Percentiles rank a stretch among this genome's conserved stretches.
These are phyloP conservation scores for Gaertneriomyces sp. DNA, from an alignment of 192 early-diverging fungal genomes.

Conservation along the genomic window DNA sequence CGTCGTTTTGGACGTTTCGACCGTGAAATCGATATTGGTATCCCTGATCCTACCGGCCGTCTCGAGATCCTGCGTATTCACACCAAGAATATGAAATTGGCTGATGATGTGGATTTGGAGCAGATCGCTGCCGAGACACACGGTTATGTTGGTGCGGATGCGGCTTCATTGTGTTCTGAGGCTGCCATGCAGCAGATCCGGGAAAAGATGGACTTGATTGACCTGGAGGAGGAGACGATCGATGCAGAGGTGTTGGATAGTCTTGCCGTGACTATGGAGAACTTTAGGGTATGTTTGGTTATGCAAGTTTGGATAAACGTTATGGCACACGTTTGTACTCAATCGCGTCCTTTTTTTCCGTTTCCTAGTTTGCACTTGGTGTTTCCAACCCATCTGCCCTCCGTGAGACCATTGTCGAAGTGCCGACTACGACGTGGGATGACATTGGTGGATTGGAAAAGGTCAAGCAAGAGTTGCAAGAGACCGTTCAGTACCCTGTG, in stretches of 20 bases:
- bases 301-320: too few relatives aligned
- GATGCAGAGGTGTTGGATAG: conserved; percentile 95
- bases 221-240: conserved; percentile 96
- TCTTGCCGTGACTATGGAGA: conserved; percentile 95
- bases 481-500: conserved; percentile 98
- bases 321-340: too few relatives aligned
- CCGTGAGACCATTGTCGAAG: conserved; percentile 96
- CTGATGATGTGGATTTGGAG: conserved; percentile 95
- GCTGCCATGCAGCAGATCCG: conserved; percentile 99
- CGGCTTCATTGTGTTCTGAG: conserved; percentile 96
- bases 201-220: conserved; percentile 98
- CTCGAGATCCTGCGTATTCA: conserved; percentile 98
- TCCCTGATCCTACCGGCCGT: conserved; percentile 96
- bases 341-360: conserved; percentile 3
- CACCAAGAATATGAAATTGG: conserved; percentile 99
- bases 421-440: conserved; percentile 91
- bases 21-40: conserved; percentile 98
- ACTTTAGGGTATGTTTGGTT: conserved; percentile 73
- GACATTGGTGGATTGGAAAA: conserved; percentile 97
- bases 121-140: conserved; percentile 96
- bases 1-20: conserved; percentile 99
- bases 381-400: conserved; percentile 96
- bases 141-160: conserved; percentile 95
- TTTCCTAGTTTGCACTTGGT: conserved; percentile 76
- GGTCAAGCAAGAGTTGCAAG: conserved; percentile 97